Evolutionary conservation across 495 filamentous ascomycete genomes (phyloP), one percentile per base, ranked within the genome.

Genomic region (Hyaloscypha hepaticicola): DNA sequence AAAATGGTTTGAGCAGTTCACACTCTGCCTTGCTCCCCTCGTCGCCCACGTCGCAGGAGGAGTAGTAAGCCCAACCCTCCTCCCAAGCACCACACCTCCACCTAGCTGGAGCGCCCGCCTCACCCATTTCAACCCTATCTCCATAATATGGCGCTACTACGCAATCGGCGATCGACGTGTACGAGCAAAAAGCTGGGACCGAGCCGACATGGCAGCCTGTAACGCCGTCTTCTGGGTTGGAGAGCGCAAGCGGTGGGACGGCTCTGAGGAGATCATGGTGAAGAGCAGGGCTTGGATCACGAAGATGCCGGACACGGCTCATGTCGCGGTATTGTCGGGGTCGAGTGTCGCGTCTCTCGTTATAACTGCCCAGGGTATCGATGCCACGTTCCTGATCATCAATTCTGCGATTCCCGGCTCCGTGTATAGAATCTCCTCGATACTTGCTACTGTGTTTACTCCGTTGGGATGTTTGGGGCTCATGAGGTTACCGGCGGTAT

Each of bases 141-240:
- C 48, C 48, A 51, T 51, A 8, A 51, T 51, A 8, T 51, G 48
- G 48, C 48, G 48, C 48, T 51, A 51, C 48, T 51, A 51, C 48
- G n/a, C n/a, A 8, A 51, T 51, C 48, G 48, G 19, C 48, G 48
- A 51, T 19, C 48, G 48, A 21, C 48, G 48, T 8, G 8, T 51
- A 25, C 19, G 48, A 6, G 48, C 48, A 12, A 33, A 12, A 33
- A 3, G 31, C 31, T 33, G 31, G 31, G 31, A 33, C 12, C 31
- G 31, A 33, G 31, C 31, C 12, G 31, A 33, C 31, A 33, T 33
- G 31, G 31, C 31, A 33, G 31, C 31, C 31, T 33, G 7, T 0
- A 33, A 33, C 12, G 31, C 31, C 1, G 31, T 33, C 12, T 33
- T 33, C 31, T 33, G 31, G 31, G 31, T 7, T 12, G 31, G 31